These are phyloP conservation scores for Malbranchea zuffiana DNA, from an alignment of 2,329 filamentous ascomycete species.

Conservation along the genomic window DNA sequence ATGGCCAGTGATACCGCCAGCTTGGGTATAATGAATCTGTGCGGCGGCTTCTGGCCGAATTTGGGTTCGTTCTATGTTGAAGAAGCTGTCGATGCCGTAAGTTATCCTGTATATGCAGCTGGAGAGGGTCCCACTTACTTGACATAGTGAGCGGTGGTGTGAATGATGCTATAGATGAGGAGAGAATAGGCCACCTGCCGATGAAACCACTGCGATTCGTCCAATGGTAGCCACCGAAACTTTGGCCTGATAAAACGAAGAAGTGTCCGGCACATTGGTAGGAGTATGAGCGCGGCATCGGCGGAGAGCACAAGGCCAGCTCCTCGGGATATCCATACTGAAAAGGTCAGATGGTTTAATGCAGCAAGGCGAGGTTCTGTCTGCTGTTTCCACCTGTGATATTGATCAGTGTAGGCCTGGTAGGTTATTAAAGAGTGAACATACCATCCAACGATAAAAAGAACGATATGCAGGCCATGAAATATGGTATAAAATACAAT, in stretches of 20 bases:
- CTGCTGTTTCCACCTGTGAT: conserved; percentile 71
- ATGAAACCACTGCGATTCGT: conserved; percentile 96
- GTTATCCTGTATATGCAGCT: neutral
- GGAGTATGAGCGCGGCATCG: conserved; percentile 74
- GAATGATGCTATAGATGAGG: conserved; percentile 68
- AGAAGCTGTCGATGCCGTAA: conserved; percentile 55
- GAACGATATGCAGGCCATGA: conserved; percentile 62
- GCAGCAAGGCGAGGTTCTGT: conserved; percentile 56
- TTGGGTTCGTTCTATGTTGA: conserved; percentile 79
- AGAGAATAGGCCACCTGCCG: conserved; percentile 84
- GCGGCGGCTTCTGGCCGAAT: conserved; percentile 70
- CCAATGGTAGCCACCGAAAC: conserved; percentile 77
- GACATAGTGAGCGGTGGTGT: conserved; percentile 78
- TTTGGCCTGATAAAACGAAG: conserved; percentile 78
- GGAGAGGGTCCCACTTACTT: conserved; percentile 53
- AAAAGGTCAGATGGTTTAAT: conserved; percentile 72
- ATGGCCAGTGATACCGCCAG: conserved; percentile 88
- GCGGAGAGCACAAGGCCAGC: conserved; percentile 76
- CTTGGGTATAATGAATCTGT: conserved; percentile 81
- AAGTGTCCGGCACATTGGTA: conserved; percentile 90
- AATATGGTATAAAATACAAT: conserved; percentile 71
- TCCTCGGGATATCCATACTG: conserved; percentile 92
- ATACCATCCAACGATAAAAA: conserved; percentile 83
- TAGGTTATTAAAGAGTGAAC: conserved; percentile 22
- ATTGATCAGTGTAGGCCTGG: too few species aligned